Evolutionary conservation across 179 eudicot species (phyloP), one percentile per base, ranked within the genome.

Genomic region (Beta macrorhiza): DNA sequence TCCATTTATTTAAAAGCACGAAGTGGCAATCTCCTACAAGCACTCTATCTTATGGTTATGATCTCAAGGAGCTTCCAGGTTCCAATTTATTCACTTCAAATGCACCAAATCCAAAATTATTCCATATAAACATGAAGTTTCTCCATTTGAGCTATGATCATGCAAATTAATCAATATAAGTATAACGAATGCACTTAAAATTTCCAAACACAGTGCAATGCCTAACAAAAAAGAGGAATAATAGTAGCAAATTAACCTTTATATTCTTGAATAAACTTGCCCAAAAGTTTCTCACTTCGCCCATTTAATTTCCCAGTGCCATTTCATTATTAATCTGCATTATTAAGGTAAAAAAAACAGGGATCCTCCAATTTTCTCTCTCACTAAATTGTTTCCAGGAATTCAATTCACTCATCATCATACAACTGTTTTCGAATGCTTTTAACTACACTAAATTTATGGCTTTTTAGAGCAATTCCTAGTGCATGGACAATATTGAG

Each of bases 221-320:
- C 53, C 68, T 1, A 79, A 68, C 45, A 37, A 69, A 6, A 55
- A 44, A 25, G 53, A 59, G 9, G 11, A 75, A 5, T 1, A 25
- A 74, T 13, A 67, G 32, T 76, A 59, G 15, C 45, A 77, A 67
- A 74, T 67, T 10, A 65, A 95, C 99, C 99, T 87, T 53, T 81
- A 81, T 85, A 92, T 37, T 95, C 91, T 16, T 90, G 78, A 71
- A 95, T 91, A 75, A 95, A 95, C 77, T 88, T 92, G 77, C 87
- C 87, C 73, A 93, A 93, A 80, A 95, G 98, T 87, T 88, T 92
- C 87, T 95, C 99, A 63, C 99, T 95, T 71, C 91, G 95, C 19
- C 98, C 99, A 84, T 92, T 90, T n/a, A 95, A 83, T 59, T 76
- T 89, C 0, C 99, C 98, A 79, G 96, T 95, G n/a, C 98, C 99